phyloP scores from a whole-genome alignment of 768 basidiomycete species.

The Trametes maxima region DNA sequence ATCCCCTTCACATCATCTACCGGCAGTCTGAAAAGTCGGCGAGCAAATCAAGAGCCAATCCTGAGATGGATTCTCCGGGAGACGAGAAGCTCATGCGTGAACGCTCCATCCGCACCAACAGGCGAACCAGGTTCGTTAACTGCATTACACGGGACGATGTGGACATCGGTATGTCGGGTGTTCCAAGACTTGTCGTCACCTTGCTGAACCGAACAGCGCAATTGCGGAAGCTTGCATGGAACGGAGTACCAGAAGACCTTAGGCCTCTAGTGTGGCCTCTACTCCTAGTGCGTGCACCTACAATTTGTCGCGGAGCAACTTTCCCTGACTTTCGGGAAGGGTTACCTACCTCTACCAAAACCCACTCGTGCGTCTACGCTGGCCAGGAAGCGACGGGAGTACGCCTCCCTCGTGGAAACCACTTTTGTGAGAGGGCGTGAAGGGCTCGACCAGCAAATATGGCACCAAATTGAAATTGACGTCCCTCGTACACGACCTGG shows the following conservation, averaged over 20 bases:
- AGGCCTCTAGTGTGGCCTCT: conserved; percentile 94
- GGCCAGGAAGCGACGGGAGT: conserved; percentile 90
- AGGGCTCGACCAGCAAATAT: conserved; percentile 92
- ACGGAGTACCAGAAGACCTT: conserved; percentile 85
- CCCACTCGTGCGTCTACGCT: conserved; percentile 75
- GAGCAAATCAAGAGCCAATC: conserved; percentile 1
- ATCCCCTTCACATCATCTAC: conserved; percentile 60
- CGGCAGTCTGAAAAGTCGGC: conserved; percentile 36
- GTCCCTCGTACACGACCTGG: conserved; percentile 95
- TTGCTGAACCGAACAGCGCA: conserved; percentile 51
- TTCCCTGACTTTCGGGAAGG: conserved; percentile 48
- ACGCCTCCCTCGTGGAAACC: conserved; percentile 83
- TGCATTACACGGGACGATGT: conserved; percentile 78
- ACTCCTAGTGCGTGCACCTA: conserved; percentile 67
- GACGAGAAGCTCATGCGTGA: conserved; percentile 64
- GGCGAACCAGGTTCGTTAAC: conserved; percentile 79
- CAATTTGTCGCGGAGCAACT: too few species aligned
- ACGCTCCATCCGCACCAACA: conserved; percentile 75
- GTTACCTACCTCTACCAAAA: conserved; percentile 86
- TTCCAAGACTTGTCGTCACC: not conserved
- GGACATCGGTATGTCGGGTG: conserved; percentile 67
- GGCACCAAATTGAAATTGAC: conserved; percentile 99
- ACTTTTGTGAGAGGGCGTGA: conserved; percentile 87
- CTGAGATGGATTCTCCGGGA: not conserved
- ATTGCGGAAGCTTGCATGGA: conserved; percentile 91